A percentile compares a stretch with the other conserved stretches of the same genome.
phyloP scores from a whole-genome alignment of 2,329 filamentous ascomycete species.

The Paecilomyces formosus region DNA sequence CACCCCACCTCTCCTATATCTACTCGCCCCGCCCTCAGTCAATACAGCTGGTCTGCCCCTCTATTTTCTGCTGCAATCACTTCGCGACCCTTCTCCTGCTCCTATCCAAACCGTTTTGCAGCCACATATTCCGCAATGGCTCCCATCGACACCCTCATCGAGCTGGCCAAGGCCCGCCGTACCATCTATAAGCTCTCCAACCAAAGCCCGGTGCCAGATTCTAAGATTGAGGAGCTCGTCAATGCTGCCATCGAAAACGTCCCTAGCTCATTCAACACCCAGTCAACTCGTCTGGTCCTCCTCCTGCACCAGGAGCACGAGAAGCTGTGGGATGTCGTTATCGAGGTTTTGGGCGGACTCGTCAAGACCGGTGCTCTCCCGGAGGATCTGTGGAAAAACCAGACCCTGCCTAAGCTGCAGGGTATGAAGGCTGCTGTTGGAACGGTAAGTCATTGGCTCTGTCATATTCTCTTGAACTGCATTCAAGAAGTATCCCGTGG shows the following conservation, averaged over 20 bases:
- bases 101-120: conserved; percentile 2
- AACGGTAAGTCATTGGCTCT: conserved; percentile 49
- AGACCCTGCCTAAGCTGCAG: conserved; percentile 39
- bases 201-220: conserved; percentile 26
- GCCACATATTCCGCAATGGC: conserved; percentile 4
- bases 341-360: conserved; percentile 58
- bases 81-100: not conserved
- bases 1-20: conserved; percentile 4
- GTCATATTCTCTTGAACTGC: not conserved
- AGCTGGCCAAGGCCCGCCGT: conserved; percentile 26
- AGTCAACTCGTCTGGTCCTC: conserved; percentile 70
- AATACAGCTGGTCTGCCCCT: not conserved
- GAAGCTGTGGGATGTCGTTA: conserved; percentile 73
- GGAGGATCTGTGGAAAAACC: conserved; percentile 50
- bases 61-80: not conserved
- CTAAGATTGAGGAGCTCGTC: conserved; percentile 29
- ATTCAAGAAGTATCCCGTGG: not conserved
- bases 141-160: conserved; percentile 17
- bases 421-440: conserved; percentile 67
- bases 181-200: conserved; percentile 29
- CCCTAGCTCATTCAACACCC: conserved; percentile 82
- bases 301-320: conserved; percentile 78
- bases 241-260: conserved; percentile 54
- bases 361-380: conserved; percentile 48
- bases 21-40: conserved; percentile 2